phyloP scores from a whole-genome alignment of 805 yeast genomes.

The Lipomyces yamadae region DNA sequence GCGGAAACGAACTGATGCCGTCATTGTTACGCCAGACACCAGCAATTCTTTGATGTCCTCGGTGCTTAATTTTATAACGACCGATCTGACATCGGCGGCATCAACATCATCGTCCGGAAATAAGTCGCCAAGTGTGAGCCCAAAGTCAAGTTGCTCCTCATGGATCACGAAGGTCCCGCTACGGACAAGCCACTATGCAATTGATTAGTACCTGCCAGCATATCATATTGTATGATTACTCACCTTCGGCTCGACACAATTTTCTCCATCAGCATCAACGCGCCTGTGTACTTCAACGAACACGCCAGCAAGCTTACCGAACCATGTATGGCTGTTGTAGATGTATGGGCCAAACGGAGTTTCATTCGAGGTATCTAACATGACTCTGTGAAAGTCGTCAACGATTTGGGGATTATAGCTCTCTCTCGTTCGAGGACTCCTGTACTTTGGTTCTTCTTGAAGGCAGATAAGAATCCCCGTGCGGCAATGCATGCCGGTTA shows the following conservation, averaged over 20 bases:
- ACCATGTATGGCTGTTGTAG: conserved; percentile 1
- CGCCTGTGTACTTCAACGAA: neutral
- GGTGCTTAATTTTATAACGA: neutral
- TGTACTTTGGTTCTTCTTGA: neutral
- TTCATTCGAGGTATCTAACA: neutral
- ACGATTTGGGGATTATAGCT: neutral
- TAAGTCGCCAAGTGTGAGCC: conserved; percentile 3
- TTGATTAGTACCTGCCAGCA: neutral
- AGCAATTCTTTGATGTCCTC: neutral
- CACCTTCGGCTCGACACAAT: neutral
- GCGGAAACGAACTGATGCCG: conserved; percentile 1
- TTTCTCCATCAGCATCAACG: conserved; percentile 1
- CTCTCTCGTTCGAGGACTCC: neutral
- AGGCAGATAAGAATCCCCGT: neutral
- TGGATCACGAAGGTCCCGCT: neutral
- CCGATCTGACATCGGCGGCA: conserved; percentile 1
- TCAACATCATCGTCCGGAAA: neutral
- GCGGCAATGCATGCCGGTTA: neutral
- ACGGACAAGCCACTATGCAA: conserved; percentile 2
- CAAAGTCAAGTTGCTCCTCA: neutral
- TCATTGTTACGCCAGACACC: neutral
- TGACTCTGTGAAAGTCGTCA: neutral
- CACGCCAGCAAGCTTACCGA: neutral
- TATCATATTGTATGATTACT: neutral
- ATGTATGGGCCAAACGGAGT: conserved; percentile 1